Base-by-base conservation (phyloP, 2,329 filamentous ascomycete genomes). In the Nemania sp. region DNA sequence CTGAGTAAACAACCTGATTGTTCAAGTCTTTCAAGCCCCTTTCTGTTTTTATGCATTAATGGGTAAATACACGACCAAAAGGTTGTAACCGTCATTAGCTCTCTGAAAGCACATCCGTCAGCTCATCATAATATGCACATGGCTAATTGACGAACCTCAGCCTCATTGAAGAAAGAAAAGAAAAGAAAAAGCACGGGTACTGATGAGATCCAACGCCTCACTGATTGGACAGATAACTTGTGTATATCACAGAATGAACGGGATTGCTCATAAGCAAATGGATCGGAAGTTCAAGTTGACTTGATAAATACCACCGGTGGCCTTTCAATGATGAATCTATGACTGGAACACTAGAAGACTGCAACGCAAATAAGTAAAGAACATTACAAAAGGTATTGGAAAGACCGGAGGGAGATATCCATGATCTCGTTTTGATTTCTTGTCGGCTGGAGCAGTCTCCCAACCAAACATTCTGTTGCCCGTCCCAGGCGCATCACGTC, bases 311-410 rank as follows among this genome's bases (percentile, higher is more conserved):
- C 49, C 55, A 56, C 58, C 55, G 49, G 46, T 59, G 51, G 55
- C 49, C 58, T 41, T 60, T 56, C 49, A 57, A 57, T 50, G 55
- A 52, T 60, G 58, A 61, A 61, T 62, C 60, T 62, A 62, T 60
- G 57, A 55, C 49, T 55, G 56, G 51, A 62, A 49, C 52, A 61
- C 53, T 52, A 59, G 56, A 64, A 64, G 55, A 57, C 59, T 61
- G 56, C 52, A 53, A 53, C 57, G 60, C 33, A 61, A 64, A 56
- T 60, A 62, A 66, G 52, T 60, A 57, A 65, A 64, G 56, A 66
- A 66, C 63, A 67, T 67, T 67, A 67, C 64, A 67, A 66, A 60
- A 59, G n/a, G 51, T 51, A 65, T 66, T 62, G 62, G 66, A 68
- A 67, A 61, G 63, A 65, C 65, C 63, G 60, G 59, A 60, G 64